Base-by-base conservation (phyloP, 495 filamentous ascomycete species). In the Talaromyces thailandensis region DNA sequence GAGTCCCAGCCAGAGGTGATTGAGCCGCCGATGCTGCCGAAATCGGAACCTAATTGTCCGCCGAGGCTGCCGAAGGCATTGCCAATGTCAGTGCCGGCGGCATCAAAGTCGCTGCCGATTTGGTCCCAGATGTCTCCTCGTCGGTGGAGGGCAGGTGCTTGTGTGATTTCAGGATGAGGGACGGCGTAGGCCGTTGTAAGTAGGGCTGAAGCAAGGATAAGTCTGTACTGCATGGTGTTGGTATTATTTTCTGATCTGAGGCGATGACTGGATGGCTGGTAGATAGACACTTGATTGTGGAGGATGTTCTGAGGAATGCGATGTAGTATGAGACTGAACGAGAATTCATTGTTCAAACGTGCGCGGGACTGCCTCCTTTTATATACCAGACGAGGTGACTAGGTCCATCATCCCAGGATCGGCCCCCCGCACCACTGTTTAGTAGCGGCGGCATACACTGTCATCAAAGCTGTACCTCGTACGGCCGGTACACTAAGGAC, bases 131-230 rank as follows among this genome's bases (percentile, higher is more conserved):
- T 12, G 45, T 61, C 25, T 16, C 25, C 43, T 23, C 59, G 59
- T 48, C 12, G 37, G n/a, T 14, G 25, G 12, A 45, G 11, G 28
- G 45, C n/a, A 18, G 59, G 59, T 4, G 59, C 25, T 29, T 50
- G 40, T 28, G 59, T 61, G 43, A 61, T 61, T 48, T 61, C 59
- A 4, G 59, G 59, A 26, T 61, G 59, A 35, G 59, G 59, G 26
- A 21, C 59, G n/a, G 59, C 59, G 40, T 21, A 48, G 43, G 43
- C 59, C 6, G 59, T 52, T 28, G 59, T 35, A 9, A 51, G 18
- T 14, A 61, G 16, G 43, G 59, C 28, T 40, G 59, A 61, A 21
- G 59, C 59, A 31, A 61, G 40, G 14, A 61, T 51, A 18, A 61
- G 23, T 61, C 45, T 50, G 59, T 61, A 61, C 18, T 61, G 59